Percentiles rank a stretch among this genome's conserved stretches.
Conservation (phyloP, 2,329 filamentous ascomycete species). For the Sphaerostilbella broomeana region DNA sequence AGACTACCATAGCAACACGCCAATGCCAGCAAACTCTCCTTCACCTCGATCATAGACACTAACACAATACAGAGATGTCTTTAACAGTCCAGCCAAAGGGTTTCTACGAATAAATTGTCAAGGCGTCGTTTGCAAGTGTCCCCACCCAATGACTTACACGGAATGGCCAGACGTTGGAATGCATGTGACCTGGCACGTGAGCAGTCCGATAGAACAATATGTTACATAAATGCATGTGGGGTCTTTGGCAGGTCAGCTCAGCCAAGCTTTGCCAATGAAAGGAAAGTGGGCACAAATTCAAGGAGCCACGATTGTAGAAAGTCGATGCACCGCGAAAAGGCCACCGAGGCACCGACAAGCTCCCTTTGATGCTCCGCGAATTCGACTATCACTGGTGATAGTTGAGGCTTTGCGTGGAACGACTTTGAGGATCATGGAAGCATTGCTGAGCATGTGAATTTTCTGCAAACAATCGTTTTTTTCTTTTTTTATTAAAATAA, state of each 20-base stretch:
- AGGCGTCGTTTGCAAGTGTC: no score
- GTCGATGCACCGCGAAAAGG: constrained; percentile 15
- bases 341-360: constrained; percentile 14
- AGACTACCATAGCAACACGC: no score
- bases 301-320: constrained; percentile 11
- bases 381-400: constrained; percentile 3
- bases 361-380: not conserved
- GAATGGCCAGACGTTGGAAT: constrained; percentile 7
- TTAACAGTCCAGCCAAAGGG: no score
- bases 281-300: constrained; percentile 8
- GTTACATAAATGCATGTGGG: constrained; percentile 7
- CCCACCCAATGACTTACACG: constrained; percentile 12
- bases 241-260: constrained; percentile 3
- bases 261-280: constrained; percentile 9
- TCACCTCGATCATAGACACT: no score
- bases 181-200: constrained; percentile 11
- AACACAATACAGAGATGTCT: no score
- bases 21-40: not conserved
- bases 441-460: constrained; percentile 11
- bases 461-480: constrained; percentile 2
- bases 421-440: constrained; percentile 15
- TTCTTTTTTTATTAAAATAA: constrained; percentile 1
- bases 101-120: not conserved
- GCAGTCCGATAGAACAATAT: constrained; percentile 1
- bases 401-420: constrained; percentile 3